phyloP scores from a whole-genome alignment of 257 asterid species.

The Hygrophila difformis region DNA sequence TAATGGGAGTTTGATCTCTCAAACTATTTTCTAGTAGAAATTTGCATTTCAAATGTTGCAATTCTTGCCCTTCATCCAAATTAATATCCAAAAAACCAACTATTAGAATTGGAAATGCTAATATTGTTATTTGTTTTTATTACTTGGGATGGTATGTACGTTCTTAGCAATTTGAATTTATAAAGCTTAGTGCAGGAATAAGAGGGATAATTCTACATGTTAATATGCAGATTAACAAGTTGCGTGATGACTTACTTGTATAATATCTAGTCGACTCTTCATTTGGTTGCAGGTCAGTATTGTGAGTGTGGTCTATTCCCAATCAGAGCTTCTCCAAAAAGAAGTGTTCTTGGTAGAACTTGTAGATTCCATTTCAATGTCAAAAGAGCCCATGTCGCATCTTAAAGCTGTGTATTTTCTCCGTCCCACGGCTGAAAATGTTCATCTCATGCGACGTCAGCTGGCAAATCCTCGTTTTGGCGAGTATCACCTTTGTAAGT shows the following conservation, averaged over 20 bases:
- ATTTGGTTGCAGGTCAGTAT: slow-evolving; percentile 66
- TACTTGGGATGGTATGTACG: not conserved
- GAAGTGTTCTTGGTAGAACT: slow-evolving; percentile 94
- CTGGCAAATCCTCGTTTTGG: slow-evolving; percentile 85
- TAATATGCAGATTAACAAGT: not conserved
- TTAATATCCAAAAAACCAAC: too few species aligned
- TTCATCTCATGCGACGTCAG: slow-evolving; percentile 80
- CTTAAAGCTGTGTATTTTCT: slow-evolving; percentile 95
- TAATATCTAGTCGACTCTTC: slow-evolving; percentile 3
- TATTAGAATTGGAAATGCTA: not conserved
- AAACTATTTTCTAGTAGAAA: too few species aligned
- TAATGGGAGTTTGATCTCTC: not conserved
- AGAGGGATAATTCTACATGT: not conserved
- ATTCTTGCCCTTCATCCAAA: not conserved
- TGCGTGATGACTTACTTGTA: slow-evolving; percentile 5
- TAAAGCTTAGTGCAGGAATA: too few species aligned
- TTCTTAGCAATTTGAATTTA: too few species aligned
- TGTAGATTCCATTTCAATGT: slow-evolving; percentile 84
- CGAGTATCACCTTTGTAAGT: slow-evolving; percentile 96
- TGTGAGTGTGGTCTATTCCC: slow-evolving; percentile 89
- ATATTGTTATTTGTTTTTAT: not conserved
- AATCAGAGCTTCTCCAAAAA: slow-evolving; percentile 92
- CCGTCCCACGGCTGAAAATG: slow-evolving; percentile 83
- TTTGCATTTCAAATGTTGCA: not conserved
- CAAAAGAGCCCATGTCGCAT: slow-evolving; percentile 94